Evolutionary conservation across 2,329 filamentous ascomycete species (phyloP).

Genomic region (Talaromyces atroroseus): DNA sequence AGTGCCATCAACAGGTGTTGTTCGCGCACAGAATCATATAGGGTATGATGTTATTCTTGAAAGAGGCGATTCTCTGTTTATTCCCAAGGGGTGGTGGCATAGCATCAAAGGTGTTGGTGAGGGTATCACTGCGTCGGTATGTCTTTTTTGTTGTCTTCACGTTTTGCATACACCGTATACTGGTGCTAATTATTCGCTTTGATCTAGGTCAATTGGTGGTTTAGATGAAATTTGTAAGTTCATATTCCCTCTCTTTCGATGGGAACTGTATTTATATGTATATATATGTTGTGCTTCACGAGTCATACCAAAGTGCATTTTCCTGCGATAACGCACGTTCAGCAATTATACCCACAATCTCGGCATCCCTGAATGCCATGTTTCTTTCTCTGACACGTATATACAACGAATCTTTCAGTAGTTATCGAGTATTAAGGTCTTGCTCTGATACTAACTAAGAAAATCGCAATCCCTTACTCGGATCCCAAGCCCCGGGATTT

Average conservation of each 20-base stretch:
- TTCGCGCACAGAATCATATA: constrained; percentile 14
- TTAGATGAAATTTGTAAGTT: constrained; percentile 27
- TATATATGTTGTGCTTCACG: not conserved
- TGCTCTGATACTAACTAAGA: not conserved
- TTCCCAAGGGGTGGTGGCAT: constrained; percentile 84
- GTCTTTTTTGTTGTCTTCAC: constrained; percentile 19
- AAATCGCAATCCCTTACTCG: constrained; percentile 12
- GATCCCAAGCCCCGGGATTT: constrained; percentile 10
- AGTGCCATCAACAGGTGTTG: not conserved
- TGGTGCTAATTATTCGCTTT: constrained; percentile 17
- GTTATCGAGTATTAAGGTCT: not conserved
- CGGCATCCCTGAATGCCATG: not conserved
- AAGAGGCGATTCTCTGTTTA: constrained; percentile 68
- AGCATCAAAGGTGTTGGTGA: constrained; percentile 62
- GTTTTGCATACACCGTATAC: constrained; percentile 9
- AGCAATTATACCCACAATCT: not conserved
- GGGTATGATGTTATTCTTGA: constrained; percentile 52
- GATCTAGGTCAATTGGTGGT: constrained; percentile 71
- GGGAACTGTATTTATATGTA: not conserved
- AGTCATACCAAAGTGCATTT: too few relatives aligned
- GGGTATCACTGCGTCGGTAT: constrained; percentile 55
- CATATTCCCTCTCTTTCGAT: not conserved
- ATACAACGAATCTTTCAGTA: not conserved
- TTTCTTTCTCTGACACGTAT: not conserved
- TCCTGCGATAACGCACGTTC: not conserved